Conservation (phyloP, 2,329 filamentous ascomycete genomes). For the Aspergillus sp. region DNA sequence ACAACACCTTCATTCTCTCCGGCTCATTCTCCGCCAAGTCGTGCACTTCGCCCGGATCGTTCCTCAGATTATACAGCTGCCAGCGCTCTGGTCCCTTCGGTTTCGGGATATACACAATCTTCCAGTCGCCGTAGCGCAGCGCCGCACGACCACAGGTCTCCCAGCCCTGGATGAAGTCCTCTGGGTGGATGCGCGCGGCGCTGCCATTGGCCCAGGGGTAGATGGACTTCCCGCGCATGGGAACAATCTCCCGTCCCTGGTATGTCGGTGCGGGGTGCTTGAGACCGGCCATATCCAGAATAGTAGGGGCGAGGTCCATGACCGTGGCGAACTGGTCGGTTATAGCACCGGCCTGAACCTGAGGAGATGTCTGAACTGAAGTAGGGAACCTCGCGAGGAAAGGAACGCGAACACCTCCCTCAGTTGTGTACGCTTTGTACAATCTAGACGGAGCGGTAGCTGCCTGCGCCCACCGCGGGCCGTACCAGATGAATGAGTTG, state of each 20-base stretch:
- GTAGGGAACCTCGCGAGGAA: constrained; percentile 52
- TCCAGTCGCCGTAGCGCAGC: constrained; percentile 59
- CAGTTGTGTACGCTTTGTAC: constrained; percentile 54
- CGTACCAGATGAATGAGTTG: constrained; percentile 64
- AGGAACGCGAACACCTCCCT: constrained; percentile 56
- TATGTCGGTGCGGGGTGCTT: constrained; percentile 58
- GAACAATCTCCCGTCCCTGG: constrained; percentile 53
- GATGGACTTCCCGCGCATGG: constrained; percentile 55
- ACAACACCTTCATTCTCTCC: constrained; percentile 50
- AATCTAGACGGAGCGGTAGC: constrained; percentile 54
- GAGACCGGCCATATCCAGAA: constrained; percentile 45
- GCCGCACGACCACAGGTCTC: constrained; percentile 58
- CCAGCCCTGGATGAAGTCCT: constrained; percentile 59
- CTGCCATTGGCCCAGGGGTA: constrained; percentile 42
- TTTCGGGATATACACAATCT: constrained; percentile 60
- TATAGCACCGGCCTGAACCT: constrained; percentile 39
- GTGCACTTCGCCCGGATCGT: constrained; percentile 55
- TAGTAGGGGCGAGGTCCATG: constrained; percentile 55
- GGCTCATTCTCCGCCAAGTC: constrained; percentile 47
- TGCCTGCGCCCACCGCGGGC: constrained; percentile 59
- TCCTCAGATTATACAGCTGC: constrained; percentile 58
- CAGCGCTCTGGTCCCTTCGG: constrained; percentile 59
- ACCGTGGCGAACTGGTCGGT: constrained; percentile 56
- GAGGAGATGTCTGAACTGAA: constrained; percentile 24
- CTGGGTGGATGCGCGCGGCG: constrained; percentile 48